Percentiles rank a stretch among this genome's conserved stretches.
Evolutionary conservation across 2,329 filamentous ascomycete species (phyloP).

Genomic region (Sporothrix pallida): DNA sequence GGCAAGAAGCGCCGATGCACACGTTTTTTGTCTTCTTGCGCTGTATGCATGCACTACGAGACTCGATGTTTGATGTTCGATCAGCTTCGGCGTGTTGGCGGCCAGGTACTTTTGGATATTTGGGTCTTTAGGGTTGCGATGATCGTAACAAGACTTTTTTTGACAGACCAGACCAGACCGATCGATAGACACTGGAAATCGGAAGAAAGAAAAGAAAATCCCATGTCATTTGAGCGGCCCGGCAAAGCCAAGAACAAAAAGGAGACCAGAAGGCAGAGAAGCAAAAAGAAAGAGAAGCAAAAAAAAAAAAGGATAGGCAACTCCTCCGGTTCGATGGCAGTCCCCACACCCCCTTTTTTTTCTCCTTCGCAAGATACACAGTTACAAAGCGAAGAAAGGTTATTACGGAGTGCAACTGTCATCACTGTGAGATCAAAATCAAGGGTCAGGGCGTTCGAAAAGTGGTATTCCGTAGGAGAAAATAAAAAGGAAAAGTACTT

Average conservation of each 20-base stretch:
- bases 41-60: not conserved
- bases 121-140: not conserved
- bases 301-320: not conserved
- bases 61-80: not conserved
- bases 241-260: not conserved
- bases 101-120: not conserved
- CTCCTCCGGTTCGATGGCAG: constrained; percentile 16
- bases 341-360: constrained; percentile 26
- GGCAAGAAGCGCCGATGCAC: not conserved
- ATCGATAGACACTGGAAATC: constrained; percentile 10
- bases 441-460: constrained; percentile 13
- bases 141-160: constrained; percentile 15
- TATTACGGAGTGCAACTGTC: not conserved
- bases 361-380: not conserved
- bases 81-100: not conserved
- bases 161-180: constrained; percentile 14
- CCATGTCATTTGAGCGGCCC: not conserved
- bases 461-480: not conserved
- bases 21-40: not conserved
- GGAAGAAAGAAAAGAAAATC: too few species aligned
- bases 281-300: not conserved
- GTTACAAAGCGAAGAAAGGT: not conserved
- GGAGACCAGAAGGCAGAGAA: not conserved
- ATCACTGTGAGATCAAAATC: not conserved
- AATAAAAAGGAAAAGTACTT: not conserved